Percentiles rank a stretch among this genome's conserved stretches.
phyloP scores from a whole-genome alignment of 202 grass and related monocot genomes.

The Schoenoplectus tabernaemontani region DNA sequence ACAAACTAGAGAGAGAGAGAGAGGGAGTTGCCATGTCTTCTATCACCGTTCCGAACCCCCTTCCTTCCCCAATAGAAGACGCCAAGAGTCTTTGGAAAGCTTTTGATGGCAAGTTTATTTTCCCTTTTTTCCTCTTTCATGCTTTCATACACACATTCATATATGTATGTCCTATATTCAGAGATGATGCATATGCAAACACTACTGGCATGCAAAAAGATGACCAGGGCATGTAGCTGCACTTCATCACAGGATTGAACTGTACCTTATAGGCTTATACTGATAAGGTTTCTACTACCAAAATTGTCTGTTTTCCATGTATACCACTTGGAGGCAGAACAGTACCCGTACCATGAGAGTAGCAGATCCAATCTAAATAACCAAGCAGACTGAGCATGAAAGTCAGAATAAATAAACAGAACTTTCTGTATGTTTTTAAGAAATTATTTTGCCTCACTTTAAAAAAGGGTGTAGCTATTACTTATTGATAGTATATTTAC shows the following conservation, averaged over 20 bases:
- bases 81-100: constrained; percentile 70
- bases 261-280: neutral
- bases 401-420: neutral
- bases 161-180: neutral
- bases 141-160: constrained; percentile 7
- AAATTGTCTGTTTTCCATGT: neutral
- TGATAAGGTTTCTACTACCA: neutral
- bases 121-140: neutral
- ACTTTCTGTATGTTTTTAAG: neutral
- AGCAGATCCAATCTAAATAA: neutral
- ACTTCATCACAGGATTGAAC: neutral
- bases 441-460: neutral
- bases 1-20: constrained; percentile 4
- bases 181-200: neutral
- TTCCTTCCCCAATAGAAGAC: constrained; percentile 45
- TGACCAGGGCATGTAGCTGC: neutral
- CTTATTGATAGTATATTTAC: neutral
- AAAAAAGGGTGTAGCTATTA: neutral
- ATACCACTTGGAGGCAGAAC: neutral
- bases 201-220: neutral
- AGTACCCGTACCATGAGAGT: neutral
- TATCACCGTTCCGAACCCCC: constrained; percentile 37
- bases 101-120: constrained; percentile 46
- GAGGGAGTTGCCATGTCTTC: constrained; percentile 44
- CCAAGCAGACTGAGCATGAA: neutral